Evolutionary conservation across 495 filamentous ascomycete genomes (phyloP).

Genomic region (Trichoderma gamsii): DNA sequence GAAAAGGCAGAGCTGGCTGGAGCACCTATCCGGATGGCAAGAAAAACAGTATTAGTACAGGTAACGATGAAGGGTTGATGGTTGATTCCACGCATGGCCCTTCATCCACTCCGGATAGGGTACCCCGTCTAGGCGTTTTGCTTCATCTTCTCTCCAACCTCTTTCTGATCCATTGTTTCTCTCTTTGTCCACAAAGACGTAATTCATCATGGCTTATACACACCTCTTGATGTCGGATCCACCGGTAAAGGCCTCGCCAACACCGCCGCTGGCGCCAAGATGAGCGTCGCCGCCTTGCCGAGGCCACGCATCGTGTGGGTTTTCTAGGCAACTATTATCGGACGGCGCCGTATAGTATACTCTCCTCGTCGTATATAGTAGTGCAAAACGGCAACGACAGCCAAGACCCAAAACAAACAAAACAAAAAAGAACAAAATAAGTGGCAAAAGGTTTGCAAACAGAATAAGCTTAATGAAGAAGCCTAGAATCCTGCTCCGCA

Average conservation of each 20-base stretch:
- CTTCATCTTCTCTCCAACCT: neutral
- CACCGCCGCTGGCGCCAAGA: conserved; percentile 30
- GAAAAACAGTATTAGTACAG: neutral
- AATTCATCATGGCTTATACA: neutral
- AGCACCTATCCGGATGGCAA: neutral
- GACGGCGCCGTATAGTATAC: neutral
- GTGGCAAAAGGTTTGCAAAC: neutral
- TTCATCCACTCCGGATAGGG: neutral
- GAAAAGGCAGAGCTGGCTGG: conserved; percentile 5
- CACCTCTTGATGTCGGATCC: neutral
- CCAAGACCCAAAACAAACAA: neutral
- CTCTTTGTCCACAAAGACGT: neutral
- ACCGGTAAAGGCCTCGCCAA: conserved; percentile 19
- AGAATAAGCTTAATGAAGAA: conserved; percentile 10
- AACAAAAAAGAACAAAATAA: conserved; percentile 13
- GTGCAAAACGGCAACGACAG: neutral
- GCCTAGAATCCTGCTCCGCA: conserved; percentile 7
- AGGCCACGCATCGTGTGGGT: conserved; percentile 30
- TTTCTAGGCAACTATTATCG: neutral
- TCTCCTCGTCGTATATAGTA: neutral
- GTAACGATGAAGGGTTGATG: neutral
- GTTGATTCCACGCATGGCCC: neutral
- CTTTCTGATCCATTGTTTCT: no score
- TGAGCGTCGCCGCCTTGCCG: conserved; percentile 22
- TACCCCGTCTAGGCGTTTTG: conserved; percentile 7